A percentile compares a stretch with the other conserved stretches of the same genome.
These are phyloP conservation scores for Boletus huronensis DNA, from an alignment of 768 basidiomycete species.

Conservation along the genomic window DNA sequence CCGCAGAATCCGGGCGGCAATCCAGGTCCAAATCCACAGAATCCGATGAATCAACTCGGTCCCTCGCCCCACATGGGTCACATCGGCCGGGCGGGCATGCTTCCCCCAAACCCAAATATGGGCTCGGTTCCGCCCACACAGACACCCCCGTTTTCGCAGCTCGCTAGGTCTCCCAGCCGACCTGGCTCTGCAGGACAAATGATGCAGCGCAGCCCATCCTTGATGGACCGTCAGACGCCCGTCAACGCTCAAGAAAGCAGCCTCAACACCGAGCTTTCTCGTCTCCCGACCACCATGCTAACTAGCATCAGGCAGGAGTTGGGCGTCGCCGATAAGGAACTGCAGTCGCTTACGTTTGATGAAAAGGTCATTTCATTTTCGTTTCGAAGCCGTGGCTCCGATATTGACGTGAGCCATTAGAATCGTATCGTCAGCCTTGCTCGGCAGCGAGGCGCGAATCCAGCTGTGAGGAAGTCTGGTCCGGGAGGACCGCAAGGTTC, in stretches of 20 bases:
- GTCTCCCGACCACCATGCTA: constrained; percentile 37
- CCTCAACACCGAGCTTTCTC: constrained; percentile 42
- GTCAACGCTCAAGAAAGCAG: constrained; percentile 19
- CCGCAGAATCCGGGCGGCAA: constrained; percentile 45
- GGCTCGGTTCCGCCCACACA: constrained; percentile 38
- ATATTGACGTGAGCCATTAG: constrained; percentile 28
- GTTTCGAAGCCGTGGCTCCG: neutral
- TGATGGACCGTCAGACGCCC: constrained; percentile 47
- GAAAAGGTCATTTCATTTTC: constrained; percentile 54
- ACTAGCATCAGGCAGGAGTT: constrained; percentile 40
- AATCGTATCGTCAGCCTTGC: constrained; percentile 32
- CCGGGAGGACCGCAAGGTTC: constrained; percentile 25
- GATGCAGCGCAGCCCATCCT: constrained; percentile 55
- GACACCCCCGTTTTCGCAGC: constrained; percentile 41
- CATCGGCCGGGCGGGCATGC: constrained; percentile 44
- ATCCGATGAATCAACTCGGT: constrained; percentile 49
- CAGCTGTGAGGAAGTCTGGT: constrained; percentile 26
- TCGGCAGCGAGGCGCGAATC: constrained; percentile 23
- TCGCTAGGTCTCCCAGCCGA: constrained; percentile 58
- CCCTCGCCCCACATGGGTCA: constrained; percentile 50
- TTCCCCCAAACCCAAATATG: constrained; percentile 43
- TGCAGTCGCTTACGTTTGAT: constrained; percentile 36
- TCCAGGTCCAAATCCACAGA: constrained; percentile 28
- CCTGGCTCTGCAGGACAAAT: constrained; percentile 51
- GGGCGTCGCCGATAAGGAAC: constrained; percentile 46